A percentile compares a stretch with the other conserved stretches of the same genome.
Evolutionary conservation across 495 filamentous ascomycete species (phyloP).

Genomic region (Aspergillus hancockii): DNA sequence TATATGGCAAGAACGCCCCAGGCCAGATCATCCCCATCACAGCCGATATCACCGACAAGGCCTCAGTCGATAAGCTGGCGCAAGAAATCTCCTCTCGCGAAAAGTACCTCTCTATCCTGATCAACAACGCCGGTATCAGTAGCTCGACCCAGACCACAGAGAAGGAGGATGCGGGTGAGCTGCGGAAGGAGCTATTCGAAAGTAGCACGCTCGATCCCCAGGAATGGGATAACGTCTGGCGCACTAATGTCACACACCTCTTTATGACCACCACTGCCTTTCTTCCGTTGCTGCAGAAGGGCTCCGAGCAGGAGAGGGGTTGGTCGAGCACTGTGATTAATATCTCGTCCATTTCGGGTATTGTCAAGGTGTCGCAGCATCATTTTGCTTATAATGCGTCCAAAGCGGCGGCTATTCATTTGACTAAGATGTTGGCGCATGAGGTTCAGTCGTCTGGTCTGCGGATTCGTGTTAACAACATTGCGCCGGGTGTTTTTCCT

Average conservation of each 20-base stretch:
- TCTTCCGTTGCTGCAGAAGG: constrained; percentile 43
- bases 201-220: constrained; percentile 30
- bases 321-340: constrained; percentile 61
- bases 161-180: constrained; percentile 41
- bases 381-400: constrained; percentile 56
- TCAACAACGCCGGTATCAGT: constrained; percentile 59
- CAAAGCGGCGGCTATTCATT: constrained; percentile 53
- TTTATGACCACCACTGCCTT: constrained; percentile 48
- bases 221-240: constrained; percentile 49
- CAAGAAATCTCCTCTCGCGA: constrained; percentile 47
- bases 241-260: constrained; percentile 50
- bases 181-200: constrained; percentile 61
- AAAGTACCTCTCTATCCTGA: constrained; percentile 48
- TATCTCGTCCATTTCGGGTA: constrained; percentile 56
- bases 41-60: constrained; percentile 52
- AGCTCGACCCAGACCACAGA: constrained; percentile 34
- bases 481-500: constrained; percentile 58
- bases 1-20: constrained; percentile 43
- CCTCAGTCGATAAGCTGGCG: constrained; percentile 44
- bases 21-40: constrained; percentile 59
- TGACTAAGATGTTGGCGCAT: constrained; percentile 56
- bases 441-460: constrained; percentile 46
- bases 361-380: constrained; percentile 49
- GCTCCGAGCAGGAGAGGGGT: constrained; percentile 46
- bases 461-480: constrained; percentile 51